Conservation (phyloP, 2,329 filamentous ascomycete species). For the Teratosphaeria viscida region DNA sequence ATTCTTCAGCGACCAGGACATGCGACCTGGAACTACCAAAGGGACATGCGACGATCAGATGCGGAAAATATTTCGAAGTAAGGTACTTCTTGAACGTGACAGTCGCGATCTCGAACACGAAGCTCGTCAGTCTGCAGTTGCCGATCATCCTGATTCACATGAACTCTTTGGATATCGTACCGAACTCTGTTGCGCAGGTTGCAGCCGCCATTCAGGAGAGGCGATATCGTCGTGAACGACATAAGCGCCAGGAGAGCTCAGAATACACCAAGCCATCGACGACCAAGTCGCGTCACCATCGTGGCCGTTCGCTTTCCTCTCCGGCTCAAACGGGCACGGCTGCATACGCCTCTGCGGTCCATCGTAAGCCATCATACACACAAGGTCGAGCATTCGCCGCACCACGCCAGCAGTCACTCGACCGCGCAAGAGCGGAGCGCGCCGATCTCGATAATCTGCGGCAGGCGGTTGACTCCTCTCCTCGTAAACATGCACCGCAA, state of each 20-base stretch:
- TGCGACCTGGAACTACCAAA: constrained; percentile 42
- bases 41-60: constrained; percentile 41
- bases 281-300: not conserved
- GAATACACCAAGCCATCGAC: not conserved
- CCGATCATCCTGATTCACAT: constrained; percentile 48
- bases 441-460: constrained; percentile 33
- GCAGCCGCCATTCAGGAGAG: constrained; percentile 31
- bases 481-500: constrained; percentile 28
- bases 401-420: constrained; percentile 41
- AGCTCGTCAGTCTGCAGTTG: constrained; percentile 42
- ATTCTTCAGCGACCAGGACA: constrained; percentile 37
- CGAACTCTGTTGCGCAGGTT: constrained; percentile 45
- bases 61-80: constrained; percentile 47
- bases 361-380: constrained; percentile 28
- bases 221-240: constrained; percentile 1
- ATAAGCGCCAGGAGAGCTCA: constrained; percentile 1
- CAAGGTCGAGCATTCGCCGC: constrained; percentile 45
- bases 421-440: constrained; percentile 32
- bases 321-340: constrained; percentile 8
- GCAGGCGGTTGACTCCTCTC: constrained; percentile 33
- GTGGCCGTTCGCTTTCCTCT: constrained; percentile 19
- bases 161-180: constrained; percentile 47
- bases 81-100: constrained; percentile 45
- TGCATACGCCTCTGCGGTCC: constrained; percentile 11
- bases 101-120: constrained; percentile 36